Base-by-base conservation (phyloP, 2,329 filamentous ascomycete species). In the Exophiala sp. region DNA sequence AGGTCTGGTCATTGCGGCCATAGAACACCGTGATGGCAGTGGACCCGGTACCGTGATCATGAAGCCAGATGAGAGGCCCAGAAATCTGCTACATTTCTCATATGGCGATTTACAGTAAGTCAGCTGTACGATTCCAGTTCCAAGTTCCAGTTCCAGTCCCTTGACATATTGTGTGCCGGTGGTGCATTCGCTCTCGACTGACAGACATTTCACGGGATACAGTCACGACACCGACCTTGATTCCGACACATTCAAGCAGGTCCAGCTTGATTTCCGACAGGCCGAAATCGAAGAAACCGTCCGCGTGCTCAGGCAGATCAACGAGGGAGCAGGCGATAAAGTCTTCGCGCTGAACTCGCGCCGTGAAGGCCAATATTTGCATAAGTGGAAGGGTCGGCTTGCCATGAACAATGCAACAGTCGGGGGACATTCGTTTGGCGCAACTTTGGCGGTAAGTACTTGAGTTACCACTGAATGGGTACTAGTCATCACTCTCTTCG, bases 401-500 rank as follows among this genome's bases (percentile, higher is more conserved):
- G 73, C 82, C 62, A 68, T 75, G 39, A 66, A 73, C 23, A 71
- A 75, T 29, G 72, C 82, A 57, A 72, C 79, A 39, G 70, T 85
- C 7, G 77, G 70, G 2, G 82, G 82, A 0, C 82, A 85, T 62
- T 83, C 79, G 0, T 84, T 81, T 65, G 82, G 82, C 42, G 82
- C 81, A 1, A 85, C 82, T 0, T 74, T 78, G 2, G 81, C 79
- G 19, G 53, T 56, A 41, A 43, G 53, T 50, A 37, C 16, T 29
- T n/a, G n/a, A n/a, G n/a, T n/a, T n/a, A n/a, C n/a, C n/a, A n/a
- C n/a, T n/a, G n/a, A n/a, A n/a, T n/a, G n/a, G n/a, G n/a, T n/a
- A n/a, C n/a, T n/a, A n/a, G n/a, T 10, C 5, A 24, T 32, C 19
- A 23, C 21, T 22, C 24, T 7, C 10, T 18, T 23, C 14, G 19